Base-by-base conservation (phyloP, 2,329 filamentous ascomycete species). In the Colletotrichum tropicicola region DNA sequence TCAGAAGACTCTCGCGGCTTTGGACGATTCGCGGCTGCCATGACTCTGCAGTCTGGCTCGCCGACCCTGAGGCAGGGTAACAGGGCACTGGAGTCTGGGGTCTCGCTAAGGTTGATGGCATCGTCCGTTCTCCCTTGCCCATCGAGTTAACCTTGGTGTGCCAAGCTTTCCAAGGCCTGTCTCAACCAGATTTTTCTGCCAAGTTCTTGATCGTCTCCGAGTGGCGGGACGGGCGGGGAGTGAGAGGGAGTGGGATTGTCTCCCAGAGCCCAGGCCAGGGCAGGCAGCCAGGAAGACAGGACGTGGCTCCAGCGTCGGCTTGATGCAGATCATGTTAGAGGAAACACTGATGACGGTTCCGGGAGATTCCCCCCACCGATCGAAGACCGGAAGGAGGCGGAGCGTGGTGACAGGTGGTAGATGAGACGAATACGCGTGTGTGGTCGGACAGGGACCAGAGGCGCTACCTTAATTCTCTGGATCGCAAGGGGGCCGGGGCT, bases 311-410 rank as follows among this genome's bases (percentile, higher is more conserved):
- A 58, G 52, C 52, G 48, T 59, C 63, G 45, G 51, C 52, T 66
- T 66, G 63, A 66, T 30, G 63, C 59, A 66, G 63, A 66, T 66
- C 63, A 48, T 64, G 59, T 59, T 53, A 72, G 71, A 65, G 66
- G 68, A 71, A 69, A 69, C 65, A 67, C 45, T 56, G 60, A 64
- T 60, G 53, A 64, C 52, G 30, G 59, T 48, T 41, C 45, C 55
- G 68, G 65, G 59, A 55, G 57, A 55, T 62, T 32, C 51, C 44
- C 66, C 68, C 68, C 67, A 68, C 69, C 65, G 60, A 67, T 68
- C 66, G 64, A 59, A 69, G 65, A 71, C 69, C 69, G 65, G 67
- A 71, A 69, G 70, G 59, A 69, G 70, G 59, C 64, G 65, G 70
- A 69, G 65, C 63, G 59, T 51, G 55, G 63, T 66, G 63, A 66